Conservation (phyloP, 2,329 filamentous ascomycete genomes). For the Colletotrichum sp. region DNA sequence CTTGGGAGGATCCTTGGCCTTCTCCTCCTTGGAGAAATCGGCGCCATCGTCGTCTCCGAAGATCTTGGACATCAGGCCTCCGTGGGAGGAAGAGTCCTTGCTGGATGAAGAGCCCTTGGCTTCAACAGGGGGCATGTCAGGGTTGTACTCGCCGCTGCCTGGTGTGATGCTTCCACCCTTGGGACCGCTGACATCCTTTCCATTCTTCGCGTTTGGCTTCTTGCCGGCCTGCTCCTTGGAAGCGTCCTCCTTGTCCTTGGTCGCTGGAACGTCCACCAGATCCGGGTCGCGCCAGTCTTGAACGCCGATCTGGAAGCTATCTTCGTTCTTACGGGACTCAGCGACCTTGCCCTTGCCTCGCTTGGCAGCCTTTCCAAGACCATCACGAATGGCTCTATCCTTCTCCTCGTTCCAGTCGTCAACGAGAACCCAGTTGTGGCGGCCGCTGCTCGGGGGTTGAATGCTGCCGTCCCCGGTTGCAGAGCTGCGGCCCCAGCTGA, state of each 20-base stretch:
- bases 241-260: slow-evolving; percentile 24
- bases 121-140: slow-evolving; percentile 32
- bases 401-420: slow-evolving; percentile 69
- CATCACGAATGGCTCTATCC: slow-evolving; percentile 47
- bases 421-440: slow-evolving; percentile 74
- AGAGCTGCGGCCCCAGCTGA: slow-evolving; percentile 38
- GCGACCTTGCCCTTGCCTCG: slow-evolving; percentile 28
- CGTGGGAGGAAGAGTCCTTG: slow-evolving; percentile 7
- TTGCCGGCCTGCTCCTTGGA: slow-evolving; percentile 18
- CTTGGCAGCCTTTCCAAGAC: slow-evolving; percentile 40
- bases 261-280: slow-evolving; percentile 42
- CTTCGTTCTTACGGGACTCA: slow-evolving; percentile 36
- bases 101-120: slow-evolving; percentile 29
- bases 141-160: slow-evolving; percentile 72
- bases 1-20: slow-evolving; percentile 24
- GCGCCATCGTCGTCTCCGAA: slow-evolving; percentile 50
- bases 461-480: slow-evolving; percentile 53
- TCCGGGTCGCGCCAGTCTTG: slow-evolving; percentile 83
- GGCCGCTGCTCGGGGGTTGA: slow-evolving; percentile 74
- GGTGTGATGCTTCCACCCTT: slow-evolving; percentile 74
- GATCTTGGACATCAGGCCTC: slow-evolving; percentile 53
- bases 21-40: slow-evolving; percentile 28
- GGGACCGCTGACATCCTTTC: slow-evolving; percentile 38
- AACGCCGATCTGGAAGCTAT: slow-evolving; percentile 81
- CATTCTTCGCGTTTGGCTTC: slow-evolving; percentile 21